phyloP scores from a whole-genome alignment of 1,284 basidiomycete species.

The Cryptococcus neoformans region DNA sequence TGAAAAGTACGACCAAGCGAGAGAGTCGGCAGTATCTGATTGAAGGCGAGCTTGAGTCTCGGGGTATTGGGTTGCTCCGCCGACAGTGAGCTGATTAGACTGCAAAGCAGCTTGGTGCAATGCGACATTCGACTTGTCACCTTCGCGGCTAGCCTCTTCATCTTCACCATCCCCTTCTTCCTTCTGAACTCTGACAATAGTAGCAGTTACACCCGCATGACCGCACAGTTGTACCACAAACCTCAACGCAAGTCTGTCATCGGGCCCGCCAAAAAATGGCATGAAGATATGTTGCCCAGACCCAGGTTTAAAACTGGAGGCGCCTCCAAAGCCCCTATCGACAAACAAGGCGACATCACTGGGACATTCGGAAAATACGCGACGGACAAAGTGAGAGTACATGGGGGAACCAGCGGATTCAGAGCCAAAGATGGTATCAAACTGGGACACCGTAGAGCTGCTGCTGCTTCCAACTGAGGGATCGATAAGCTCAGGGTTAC shows the following conservation, averaged over 20 bases:
- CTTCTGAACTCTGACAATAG: conserved; percentile 60
- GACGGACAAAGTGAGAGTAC: conserved; percentile 75
- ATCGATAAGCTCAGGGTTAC: conserved; percentile 57
- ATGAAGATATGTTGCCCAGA: conserved; percentile 67
- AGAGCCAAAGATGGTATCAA: conserved; percentile 43
- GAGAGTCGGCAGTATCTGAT: conserved; percentile 51
- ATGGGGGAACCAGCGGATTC: conserved; percentile 49
- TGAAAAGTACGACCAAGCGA: conserved; percentile 48
- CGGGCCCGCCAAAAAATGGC: conserved; percentile 88
- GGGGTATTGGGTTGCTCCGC: conserved; percentile 22
- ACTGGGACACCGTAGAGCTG: conserved; percentile 22
- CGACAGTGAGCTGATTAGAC: conserved; percentile 43
- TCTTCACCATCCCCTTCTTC: conserved; percentile 20
- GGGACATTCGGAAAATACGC: conserved; percentile 63
- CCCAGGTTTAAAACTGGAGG: conserved; percentile 27
- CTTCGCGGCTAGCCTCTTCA: conserved; percentile 22
- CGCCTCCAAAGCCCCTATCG: conserved; percentile 58
- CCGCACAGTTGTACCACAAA: conserved; percentile 74
- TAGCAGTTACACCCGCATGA: conserved; percentile 62
- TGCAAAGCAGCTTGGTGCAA: conserved; percentile 43
- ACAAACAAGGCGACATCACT: conserved; percentile 77
- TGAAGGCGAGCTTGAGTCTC: conserved; percentile 34
- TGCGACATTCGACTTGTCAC: conserved; percentile 27
- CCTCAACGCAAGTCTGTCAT: conserved; percentile 77
- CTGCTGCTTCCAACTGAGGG: conserved; percentile 6